Evolutionary conservation across 441 rosid species (phyloP), one percentile per base, ranked within the genome.

Genomic region (Codiaeum variegatum): DNA sequence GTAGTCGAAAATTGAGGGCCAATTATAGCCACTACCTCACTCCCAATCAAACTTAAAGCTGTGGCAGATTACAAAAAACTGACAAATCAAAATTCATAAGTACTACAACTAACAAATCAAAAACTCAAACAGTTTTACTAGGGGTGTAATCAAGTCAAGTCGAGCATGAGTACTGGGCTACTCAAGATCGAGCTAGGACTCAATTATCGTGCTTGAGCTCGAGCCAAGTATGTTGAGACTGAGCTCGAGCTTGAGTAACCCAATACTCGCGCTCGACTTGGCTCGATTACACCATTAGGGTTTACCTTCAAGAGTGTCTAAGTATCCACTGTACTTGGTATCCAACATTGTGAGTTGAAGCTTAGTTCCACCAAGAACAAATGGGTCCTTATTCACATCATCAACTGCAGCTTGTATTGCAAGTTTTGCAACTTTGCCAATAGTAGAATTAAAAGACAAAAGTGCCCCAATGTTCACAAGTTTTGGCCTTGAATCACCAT

Each of bases 1-100:
- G 89, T 83, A 38, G 86, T 85, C 40, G 95, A 85, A 74, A 87
- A 87, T 73, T 88, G 92, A 18, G 98, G 97, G 26, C 96, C 97
- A 52, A 93, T 84, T 78, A 94, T 88, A 67, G 97, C 97, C 60
- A 89, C 87, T 4, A 89, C 85, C 58, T 92, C 86, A 18, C 66
- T 77, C 76, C 83, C 91, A 92, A 94, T 88, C 82, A 89, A 86
- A 69, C 73, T 86, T 1, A 94, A 83, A 75, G 88, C 97, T 91
- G 80, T 70, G 10, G 51, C 13, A 46, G n/a, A 46, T 18, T 19
- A 18, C 18, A 1, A 0, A 9, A 0, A 51, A 19, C n/a, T 51
- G n/a, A 6, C 55, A 51, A 72, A 72, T 66, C 64, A 62, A 44
- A 15, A 1, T 46, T 46, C 16, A 46, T 16, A 46, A 46, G 4